These are phyloP conservation scores for Cardamine occulta DNA, from an alignment of 345 rosid genomes.

Conservation along the genomic window DNA sequence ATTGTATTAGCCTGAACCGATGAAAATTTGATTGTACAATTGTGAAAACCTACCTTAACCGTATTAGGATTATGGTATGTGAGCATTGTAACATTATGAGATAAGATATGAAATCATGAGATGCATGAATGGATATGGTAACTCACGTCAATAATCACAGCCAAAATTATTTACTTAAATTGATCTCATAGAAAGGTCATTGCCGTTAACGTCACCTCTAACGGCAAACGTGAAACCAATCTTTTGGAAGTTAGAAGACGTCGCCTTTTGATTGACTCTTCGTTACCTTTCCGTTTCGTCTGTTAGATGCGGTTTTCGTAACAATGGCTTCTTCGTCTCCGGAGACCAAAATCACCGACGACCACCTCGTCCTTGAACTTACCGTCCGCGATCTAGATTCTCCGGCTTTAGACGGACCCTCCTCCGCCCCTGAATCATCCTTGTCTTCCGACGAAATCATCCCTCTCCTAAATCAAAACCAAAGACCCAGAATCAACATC, in stretches of 20 bases:
- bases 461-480: constrained; percentile 64
- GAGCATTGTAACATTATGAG: too few species aligned
- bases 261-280: constrained; percentile 13
- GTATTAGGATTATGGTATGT: too few species aligned
- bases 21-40: too few species aligned
- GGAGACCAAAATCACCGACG: constrained; percentile 40
- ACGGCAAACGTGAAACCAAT: constrained; percentile 34
- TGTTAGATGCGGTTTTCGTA: constrained; percentile 38
- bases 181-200: neutral
- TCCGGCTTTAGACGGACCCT: constrained; percentile 36
- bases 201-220: constrained; percentile 24
- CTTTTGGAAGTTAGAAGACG: neutral
- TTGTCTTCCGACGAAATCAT: constrained; percentile 64
- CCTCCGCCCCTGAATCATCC: constrained; percentile 23
- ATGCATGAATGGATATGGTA: too few species aligned
- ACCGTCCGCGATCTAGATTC: constrained; percentile 53
- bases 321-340: constrained; percentile 44
- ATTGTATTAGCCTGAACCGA: too few species aligned
- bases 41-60: too few species aligned
- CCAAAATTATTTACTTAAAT: too few species aligned
- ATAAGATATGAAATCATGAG: too few species aligned
- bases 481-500: constrained; percentile 77
- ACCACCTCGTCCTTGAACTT: constrained; percentile 64
- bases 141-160: too few species aligned
- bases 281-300: constrained; percentile 26